Base-by-base conservation (phyloP, 306 rosid species). In the Ormosia emarginata region DNA sequence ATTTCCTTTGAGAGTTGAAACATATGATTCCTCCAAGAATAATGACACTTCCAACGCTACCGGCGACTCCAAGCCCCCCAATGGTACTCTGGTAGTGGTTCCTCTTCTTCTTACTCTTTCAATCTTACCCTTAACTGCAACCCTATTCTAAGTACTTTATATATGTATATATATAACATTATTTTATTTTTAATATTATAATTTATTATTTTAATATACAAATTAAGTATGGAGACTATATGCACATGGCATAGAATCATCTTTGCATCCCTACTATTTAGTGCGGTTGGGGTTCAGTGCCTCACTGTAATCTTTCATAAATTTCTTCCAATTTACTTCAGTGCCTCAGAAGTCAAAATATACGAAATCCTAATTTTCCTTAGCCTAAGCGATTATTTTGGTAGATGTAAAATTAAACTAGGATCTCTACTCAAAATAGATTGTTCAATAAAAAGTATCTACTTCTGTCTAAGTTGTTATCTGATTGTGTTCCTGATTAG, bases 71-170 rank as follows among this genome's bases (percentile, higher is more conserved):
- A 84, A 87, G 39, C 69, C 86, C 80, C 85, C 90, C 3, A 87
- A 87, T 72, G 90, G 88, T 84, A 70, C 88, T 81, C 70, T 87
- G 74, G 90, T 84, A 87, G 58, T 77, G 58, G 24, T 33, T 58
- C 59, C 52, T 67, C n/a, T 47, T 33, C 32, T 66, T 47, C 11
- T 71, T 46, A 12, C 41, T 36, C 14, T 15, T 17, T 14, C 65
- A 76, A 44, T 30, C 18, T 55, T 50, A 36, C 8, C 71, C 71
- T 10, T 71, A 3, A 4, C 2, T 4, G 11, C 55, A 49, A 64
- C 18, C 17, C 39, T 39, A 2, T 17, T 13, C 6, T 4, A 11
- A 12, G 1, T 13, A 4, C 17, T 7, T 11, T 3, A 18, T 6
- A 1, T 12, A 2, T 0, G 1, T 24, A 24, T 24, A 24, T 24